These are phyloP conservation scores for Dothistroma pini DNA, from an alignment of 2,329 filamentous ascomycete genomes.

Conservation along the genomic window DNA sequence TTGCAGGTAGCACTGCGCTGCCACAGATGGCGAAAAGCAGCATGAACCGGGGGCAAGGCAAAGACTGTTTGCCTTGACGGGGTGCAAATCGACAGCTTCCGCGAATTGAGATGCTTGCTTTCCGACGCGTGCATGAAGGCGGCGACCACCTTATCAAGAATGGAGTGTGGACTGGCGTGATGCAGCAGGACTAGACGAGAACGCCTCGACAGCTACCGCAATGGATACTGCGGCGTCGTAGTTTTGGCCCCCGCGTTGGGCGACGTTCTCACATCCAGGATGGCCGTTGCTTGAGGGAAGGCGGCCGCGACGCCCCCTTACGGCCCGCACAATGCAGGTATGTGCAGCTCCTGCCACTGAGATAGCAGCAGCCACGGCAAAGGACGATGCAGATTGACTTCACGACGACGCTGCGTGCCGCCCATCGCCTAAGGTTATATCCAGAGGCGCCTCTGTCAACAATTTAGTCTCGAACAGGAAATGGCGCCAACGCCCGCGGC, in stretches of 20 bases:
- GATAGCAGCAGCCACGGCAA: not conserved
- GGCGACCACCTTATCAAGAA: not conserved
- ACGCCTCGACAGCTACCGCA: not conserved
- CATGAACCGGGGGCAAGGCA: not conserved
- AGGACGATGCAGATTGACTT: not conserved
- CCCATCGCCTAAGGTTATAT: not conserved
- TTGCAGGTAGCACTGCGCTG: not conserved
- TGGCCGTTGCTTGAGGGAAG: not conserved
- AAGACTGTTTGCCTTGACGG: not conserved
- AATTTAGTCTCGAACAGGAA: not conserved
- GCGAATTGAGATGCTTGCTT: not conserved
- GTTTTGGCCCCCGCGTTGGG: not conserved
- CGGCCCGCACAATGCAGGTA: not conserved
- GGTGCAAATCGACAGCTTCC: not conserved
- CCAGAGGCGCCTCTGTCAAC: not conserved
- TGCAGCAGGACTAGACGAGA: not conserved
- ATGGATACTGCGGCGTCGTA: not conserved
- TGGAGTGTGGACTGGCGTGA: not conserved
- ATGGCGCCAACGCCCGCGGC: not conserved
- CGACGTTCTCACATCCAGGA: not conserved
- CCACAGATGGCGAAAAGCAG: not conserved
- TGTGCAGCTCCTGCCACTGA: not conserved
- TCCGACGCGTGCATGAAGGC: not conserved
- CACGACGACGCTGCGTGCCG: not conserved
- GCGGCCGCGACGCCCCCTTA: not conserved